Evolutionary conservation across 495 filamentous ascomycete species (phyloP), one percentile per base, ranked within the genome.

Genomic region (Tuber brumale): DNA sequence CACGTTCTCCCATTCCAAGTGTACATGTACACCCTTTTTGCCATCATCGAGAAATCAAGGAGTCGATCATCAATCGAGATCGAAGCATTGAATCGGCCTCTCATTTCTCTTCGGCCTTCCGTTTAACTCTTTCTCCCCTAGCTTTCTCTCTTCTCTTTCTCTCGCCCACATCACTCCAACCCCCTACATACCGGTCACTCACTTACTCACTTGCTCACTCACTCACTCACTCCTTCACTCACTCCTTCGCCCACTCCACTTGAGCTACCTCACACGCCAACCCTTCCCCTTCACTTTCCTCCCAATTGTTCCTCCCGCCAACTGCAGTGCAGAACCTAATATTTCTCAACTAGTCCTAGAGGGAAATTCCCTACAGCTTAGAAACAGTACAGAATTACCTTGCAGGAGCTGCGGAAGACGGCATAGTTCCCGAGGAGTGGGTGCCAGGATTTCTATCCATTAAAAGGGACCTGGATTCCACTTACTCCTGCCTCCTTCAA

Each of bases 21-120:
- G 77, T 70, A 48, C 66, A 69, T 18, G 44, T 45, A 70, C 61
- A 57, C 44, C 66, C 45, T 72, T 73, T 79, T 76, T 77, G 57
- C 57, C 57, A 27, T 73, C 78, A 80, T 80, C 78, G 78, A 73
- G 72, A 69, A 69, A 71, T 69, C 78, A 71, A 79, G 70, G 61
- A 71, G 78, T 73, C 77, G 78, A 80, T 80, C 78, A 77, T 77
- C 78, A 80, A 80, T 80, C 78, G 78, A 80, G 78, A 80, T 80
- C 78, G 78, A 76, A 72, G 51, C 74, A 57, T 80, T 80, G 76
- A 80, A 80, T 80, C 78, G 78, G 71, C 51, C 75, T 70, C 75
- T 45, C 69, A 69, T 76, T 44, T 72, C 76, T 74, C 77, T 71
- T 80, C 78, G 73, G 70, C 73, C 70, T 79, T 79, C 77, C 66